A percentile compares a stretch with the other conserved stretches of the same genome.
Evolutionary conservation across 306 rosid species (phyloP).

Genomic region (Begonia masoniana): DNA sequence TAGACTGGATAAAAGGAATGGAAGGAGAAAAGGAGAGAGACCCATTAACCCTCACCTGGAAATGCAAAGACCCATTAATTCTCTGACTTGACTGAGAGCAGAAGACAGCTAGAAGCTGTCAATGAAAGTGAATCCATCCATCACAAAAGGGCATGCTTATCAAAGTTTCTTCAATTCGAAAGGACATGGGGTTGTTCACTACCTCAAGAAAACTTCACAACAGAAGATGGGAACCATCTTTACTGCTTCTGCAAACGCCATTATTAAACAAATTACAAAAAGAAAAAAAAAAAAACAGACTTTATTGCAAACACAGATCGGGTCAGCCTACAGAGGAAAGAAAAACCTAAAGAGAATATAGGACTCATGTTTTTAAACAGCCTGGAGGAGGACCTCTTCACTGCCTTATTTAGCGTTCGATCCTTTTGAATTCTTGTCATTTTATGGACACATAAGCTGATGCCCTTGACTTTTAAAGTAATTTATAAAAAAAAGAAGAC

Average conservation of each 20-base stretch:
- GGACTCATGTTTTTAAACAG: slow-evolving; percentile 19
- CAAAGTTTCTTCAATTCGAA: slow-evolving; percentile 41
- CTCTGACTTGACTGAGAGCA: slow-evolving; percentile 51
- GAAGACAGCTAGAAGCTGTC: slow-evolving; percentile 64
- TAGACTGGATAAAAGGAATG: too few relatives aligned
- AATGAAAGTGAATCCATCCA: slow-evolving; percentile 41
- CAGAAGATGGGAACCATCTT: slow-evolving; percentile 37
- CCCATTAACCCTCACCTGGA: slow-evolving; percentile 35
- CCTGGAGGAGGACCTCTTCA: slow-evolving; percentile 13
- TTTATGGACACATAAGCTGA: slow-evolving; percentile 5
- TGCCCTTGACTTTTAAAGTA: background rate
- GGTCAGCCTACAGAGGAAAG: slow-evolving; percentile 22
- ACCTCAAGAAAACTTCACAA: slow-evolving; percentile 8
- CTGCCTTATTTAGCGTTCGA: slow-evolving; percentile 38
- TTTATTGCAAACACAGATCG: slow-evolving; percentile 33
- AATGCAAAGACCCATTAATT: slow-evolving; percentile 48
- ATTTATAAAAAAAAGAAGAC: background rate
- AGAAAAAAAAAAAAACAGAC: slow-evolving; percentile 11
- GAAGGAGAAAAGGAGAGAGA: background rate
- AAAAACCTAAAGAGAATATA: slow-evolving; percentile 37
- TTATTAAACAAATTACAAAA: slow-evolving; percentile 9
- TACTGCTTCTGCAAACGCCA: slow-evolving; percentile 40
- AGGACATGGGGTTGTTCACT: slow-evolving; percentile 42
- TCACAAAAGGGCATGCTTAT: slow-evolving; percentile 19
- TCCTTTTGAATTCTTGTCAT: slow-evolving; percentile 20